Evolutionary conservation across 352 stramenopile species (phyloP).

Genomic region (Globisporangium emineosum): DNA sequence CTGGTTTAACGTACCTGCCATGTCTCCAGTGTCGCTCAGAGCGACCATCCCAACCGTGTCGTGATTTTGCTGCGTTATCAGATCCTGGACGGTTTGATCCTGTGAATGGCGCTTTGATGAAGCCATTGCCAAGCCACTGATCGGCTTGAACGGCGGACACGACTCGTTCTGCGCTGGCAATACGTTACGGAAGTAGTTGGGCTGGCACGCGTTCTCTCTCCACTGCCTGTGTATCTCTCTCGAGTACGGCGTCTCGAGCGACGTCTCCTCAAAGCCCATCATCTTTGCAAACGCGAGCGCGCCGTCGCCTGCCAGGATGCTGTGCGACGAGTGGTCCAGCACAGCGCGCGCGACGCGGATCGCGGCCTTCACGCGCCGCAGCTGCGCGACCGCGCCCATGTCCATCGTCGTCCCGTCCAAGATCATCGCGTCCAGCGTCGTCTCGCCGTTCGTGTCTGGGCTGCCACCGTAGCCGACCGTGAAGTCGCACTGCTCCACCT

Average conservation of each 20-base stretch:
- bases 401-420: constrained; percentile 81
- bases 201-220: constrained; percentile 68
- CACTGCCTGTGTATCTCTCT: constrained; percentile 51
- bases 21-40: constrained; percentile 52
- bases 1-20: constrained; percentile 38
- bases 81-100: constrained; percentile 12
- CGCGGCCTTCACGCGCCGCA: constrained; percentile 79
- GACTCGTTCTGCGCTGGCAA: constrained; percentile 57
- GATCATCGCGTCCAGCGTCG: constrained; percentile 91
- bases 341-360: constrained; percentile 83
- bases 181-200: constrained; percentile 90
- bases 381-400: constrained; percentile 82
- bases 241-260: constrained; percentile 66
- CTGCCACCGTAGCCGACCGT: constrained; percentile 88
- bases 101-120: background rate
- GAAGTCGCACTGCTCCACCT: constrained; percentile 86
- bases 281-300: constrained; percentile 87
- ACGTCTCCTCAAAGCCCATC: constrained; percentile 85
- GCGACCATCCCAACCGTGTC: constrained; percentile 91
- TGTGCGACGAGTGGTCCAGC: constrained; percentile 88
- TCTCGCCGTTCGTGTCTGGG: constrained; percentile 83
- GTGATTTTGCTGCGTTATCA: constrained; percentile 73
- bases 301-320: constrained; percentile 81
- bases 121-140: constrained; percentile 4
- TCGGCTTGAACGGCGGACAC: constrained; percentile 79